Evolutionary conservation across 2,329 filamentous ascomycete species (phyloP), one percentile per base, ranked within the genome.

Genomic region (Aaosphaeria arxii): DNA sequence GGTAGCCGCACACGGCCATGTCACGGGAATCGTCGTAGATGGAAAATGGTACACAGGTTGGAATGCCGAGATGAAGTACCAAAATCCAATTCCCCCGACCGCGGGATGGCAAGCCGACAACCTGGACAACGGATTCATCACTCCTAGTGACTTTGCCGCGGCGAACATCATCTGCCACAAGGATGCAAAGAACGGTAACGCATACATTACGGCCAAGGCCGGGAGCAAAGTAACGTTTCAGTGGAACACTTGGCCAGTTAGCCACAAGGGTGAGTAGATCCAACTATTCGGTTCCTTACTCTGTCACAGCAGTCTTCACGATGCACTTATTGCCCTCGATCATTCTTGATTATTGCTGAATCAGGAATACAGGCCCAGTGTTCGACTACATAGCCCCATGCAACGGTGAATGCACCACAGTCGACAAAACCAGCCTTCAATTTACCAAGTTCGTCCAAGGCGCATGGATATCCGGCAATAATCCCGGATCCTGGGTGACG

Each of bases 161-260:
- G 42, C 42, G 6, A 62, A 67, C 45, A 70, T 71, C 45, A 57
- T 64, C 43, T 71, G 69, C 61, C 68, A 71, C 57, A 71, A 71
- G 56, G 36, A 43, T 11, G 61, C 55, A 30, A 64, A 58, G 32
- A 62, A 61, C 43, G 66, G 62, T 30, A 53, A 62, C n/a, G 57
- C 59, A 7, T 66, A 62, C 42, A 58, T 69, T 6, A 47, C 59
- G 11, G 65, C 64, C 32, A 66, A 62, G 40, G 60, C 69, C 5
- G 69, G 68, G n/a, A 57, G 51, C 35, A 61, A 62, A 35, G 52
- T 70, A 5, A 59, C 59, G 5, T 63, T 72, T 44, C 48, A 55
- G 36, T 68, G 63, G 64, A 61, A 59, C 42, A 62, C 63, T 5
- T 67, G 61, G 63, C 63, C 64, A 5, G 49, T 49, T 6, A 53